These are phyloP conservation scores for Rutstroemia sp. DNA, from an alignment of 2,329 filamentous ascomycete genomes.

Conservation along the genomic window DNA sequence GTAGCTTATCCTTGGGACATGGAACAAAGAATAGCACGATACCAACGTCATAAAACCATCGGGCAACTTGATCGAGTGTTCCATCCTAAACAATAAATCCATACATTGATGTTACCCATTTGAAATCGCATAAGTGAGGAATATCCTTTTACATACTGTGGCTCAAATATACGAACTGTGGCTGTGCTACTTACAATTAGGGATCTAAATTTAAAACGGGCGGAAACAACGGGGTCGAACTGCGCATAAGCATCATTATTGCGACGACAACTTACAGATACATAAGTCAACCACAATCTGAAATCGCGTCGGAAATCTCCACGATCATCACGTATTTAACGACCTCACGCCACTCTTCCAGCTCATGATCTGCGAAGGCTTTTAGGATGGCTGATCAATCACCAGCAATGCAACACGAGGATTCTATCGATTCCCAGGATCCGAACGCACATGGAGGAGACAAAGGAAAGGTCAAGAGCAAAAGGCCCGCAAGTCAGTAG, in stretches of 20 bases:
- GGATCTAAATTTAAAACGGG: background rate
- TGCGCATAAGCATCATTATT: background rate
- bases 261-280: background rate
- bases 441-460: slow-evolving; percentile 39
- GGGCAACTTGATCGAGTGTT: too few relatives aligned
- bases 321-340: background rate
- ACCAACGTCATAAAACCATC: too few relatives aligned
- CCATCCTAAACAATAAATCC: too few relatives aligned
- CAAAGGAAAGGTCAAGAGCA: slow-evolving; percentile 79
- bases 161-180: background rate
- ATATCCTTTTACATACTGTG: too few relatives aligned
- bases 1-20: too few relatives aligned
- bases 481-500: slow-evolving; percentile 75
- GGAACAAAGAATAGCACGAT: too few relatives aligned
- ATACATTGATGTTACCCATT: too few relatives aligned
- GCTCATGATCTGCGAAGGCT: slow-evolving; percentile 21
- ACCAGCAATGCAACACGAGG: slow-evolving; percentile 27
- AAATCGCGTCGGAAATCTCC: background rate
- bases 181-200: background rate
- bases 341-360: slow-evolving; percentile 8
- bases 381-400: slow-evolving; percentile 26
- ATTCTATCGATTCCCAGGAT: slow-evolving; percentile 50
- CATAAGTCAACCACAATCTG: background rate
- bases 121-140: too few relatives aligned
- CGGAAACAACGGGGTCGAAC: background rate